These are phyloP conservation scores for Venturiaceae sp. DNA, from an alignment of 2,329 filamentous ascomycete species.

Conservation along the genomic window DNA sequence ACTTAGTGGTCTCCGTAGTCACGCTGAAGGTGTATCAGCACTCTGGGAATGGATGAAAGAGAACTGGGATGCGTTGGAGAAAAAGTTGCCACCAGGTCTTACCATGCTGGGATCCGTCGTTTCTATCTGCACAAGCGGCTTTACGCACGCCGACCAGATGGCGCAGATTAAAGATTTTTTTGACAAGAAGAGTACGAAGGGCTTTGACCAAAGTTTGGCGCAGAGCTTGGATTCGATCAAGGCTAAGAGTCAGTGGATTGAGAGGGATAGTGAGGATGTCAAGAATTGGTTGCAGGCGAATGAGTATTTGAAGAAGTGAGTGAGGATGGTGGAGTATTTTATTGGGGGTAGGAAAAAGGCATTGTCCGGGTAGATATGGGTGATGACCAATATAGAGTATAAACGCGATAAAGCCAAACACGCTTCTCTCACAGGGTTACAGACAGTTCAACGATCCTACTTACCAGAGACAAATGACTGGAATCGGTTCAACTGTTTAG, in stretches of 20 bases:
- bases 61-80: constrained; percentile 78
- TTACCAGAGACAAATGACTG: no score
- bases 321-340: no score
- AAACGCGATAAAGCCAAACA: no score
- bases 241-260: constrained; percentile 75
- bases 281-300: constrained; percentile 59
- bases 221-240: constrained; percentile 78
- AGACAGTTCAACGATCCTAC: no score
- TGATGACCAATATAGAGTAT: no score
- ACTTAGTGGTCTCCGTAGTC: constrained; percentile 65
- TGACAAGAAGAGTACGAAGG: constrained; percentile 68
- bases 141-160: constrained; percentile 68
- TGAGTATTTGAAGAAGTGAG: constrained; percentile 34
- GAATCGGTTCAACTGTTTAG: no score
- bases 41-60: constrained; percentile 75
- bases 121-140: constrained; percentile 69
- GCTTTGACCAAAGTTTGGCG: constrained; percentile 80
- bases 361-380: no score
- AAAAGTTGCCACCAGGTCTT: constrained; percentile 75
- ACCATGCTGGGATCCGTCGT: constrained; percentile 81
- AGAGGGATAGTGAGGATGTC: constrained; percentile 71
- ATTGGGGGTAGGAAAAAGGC: no score
- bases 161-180: constrained; percentile 75
- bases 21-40: constrained; percentile 67
- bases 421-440: no score